phyloP scores from a whole-genome alignment of 1,284 basidiomycete species.

The Rhodotorula sp. region DNA sequence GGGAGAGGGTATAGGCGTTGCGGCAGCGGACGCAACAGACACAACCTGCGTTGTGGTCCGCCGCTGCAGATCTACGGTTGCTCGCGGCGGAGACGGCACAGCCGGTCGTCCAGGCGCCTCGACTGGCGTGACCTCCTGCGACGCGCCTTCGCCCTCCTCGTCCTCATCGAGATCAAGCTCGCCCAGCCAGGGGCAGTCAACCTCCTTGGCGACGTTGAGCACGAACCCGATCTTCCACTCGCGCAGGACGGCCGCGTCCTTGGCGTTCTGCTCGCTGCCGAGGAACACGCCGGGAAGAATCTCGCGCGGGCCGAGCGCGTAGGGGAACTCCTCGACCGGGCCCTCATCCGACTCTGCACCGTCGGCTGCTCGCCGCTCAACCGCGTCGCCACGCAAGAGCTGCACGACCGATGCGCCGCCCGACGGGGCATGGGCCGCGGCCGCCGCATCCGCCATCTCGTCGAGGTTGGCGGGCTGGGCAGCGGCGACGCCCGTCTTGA shows the following conservation, averaged over 20 bases:
- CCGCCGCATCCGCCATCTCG: not conserved
- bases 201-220: slow-evolving; percentile 94
- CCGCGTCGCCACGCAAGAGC: slow-evolving; percentile 20
- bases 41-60: slow-evolving; percentile 24
- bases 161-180: not conserved
- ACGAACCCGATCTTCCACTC: slow-evolving; percentile 75
- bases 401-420: slow-evolving; percentile 18
- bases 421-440: not conserved
- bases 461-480: slow-evolving; percentile 16
- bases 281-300: slow-evolving; percentile 87
- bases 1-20: not conserved
- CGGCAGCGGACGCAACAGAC: not conserved
- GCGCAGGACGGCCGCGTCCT: slow-evolving; percentile 70
- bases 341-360: not conserved
- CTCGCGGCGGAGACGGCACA: not conserved
- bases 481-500: not conserved
- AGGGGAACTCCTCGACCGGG: slow-evolving; percentile 58
- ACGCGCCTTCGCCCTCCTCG: not conserved
- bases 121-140: not conserved
- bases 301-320: slow-evolving; percentile 81
- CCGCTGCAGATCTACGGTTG: slow-evolving; percentile 47
- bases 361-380: slow-evolving; percentile 1
- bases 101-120: not conserved
- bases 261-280: slow-evolving; percentile 89
- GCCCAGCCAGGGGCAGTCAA: slow-evolving; percentile 64